Evolutionary conservation across 139 green algal species (phyloP), one percentile per base, ranked within the genome.

Genomic region (Closterium sp.): DNA sequence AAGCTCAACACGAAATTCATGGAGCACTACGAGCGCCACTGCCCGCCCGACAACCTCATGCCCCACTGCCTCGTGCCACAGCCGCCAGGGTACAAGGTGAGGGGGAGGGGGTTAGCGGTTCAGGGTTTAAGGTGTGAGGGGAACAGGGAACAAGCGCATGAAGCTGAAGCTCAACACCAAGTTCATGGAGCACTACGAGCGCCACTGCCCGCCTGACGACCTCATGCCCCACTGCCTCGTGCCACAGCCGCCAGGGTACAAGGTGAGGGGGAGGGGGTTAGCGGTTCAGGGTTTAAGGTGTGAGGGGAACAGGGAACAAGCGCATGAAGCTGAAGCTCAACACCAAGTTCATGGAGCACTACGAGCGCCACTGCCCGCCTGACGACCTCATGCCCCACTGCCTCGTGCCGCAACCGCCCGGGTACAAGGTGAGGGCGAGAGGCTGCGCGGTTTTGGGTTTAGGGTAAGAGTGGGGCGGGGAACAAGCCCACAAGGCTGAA

Each of bases 1-100:
- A 76, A 64, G 66, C 55, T 91, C 19, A 87, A 89, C 8, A 33
- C 30, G 21, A 33, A n/a, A 8, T 19, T 90, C 23, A 88, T 87
- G 64, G 83, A 91, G 88, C 88, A 91, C 64, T 91, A 91, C 25
- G 88, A 91, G 84, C 88, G 88, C 88, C 88, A 91, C 84, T 91
- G 88, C 84, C 88, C 88, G 0, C 8, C 88, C 12, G 21, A 33
- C 81, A 55, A 91, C 33, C 33, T 87, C 31, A 85, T 85, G 32
- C 64, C 89, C 8, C 36, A 87, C 32, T 91, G 88, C 88, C 88
- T 90, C 33, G 33, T 91, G 28, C 88, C 88, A 3, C 88, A 85
- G 64, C 88, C 88, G n/a, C 28, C 31, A 32, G 66, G n/a, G 33
- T 91, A 91, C 88, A 91, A 91, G 88, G 87, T 90, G 83, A 34